Percentiles rank a stretch among this genome's conserved stretches.
These are phyloP conservation scores for Lactarius hatsudake DNA, from an alignment of 768 basidiomycete species.

Conservation along the genomic window DNA sequence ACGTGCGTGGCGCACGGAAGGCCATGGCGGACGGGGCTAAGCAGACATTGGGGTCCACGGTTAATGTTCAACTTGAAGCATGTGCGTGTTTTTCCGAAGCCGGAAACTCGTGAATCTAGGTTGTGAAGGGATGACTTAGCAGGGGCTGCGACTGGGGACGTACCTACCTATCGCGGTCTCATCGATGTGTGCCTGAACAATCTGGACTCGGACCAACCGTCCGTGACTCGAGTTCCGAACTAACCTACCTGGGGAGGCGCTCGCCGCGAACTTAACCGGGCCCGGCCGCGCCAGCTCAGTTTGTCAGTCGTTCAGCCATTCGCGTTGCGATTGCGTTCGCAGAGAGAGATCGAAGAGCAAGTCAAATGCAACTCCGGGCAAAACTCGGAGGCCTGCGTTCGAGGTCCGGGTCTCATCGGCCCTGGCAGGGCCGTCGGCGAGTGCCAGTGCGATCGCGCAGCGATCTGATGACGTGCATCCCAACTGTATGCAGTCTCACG, in stretches of 20 bases:
- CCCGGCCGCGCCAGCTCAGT: neutral
- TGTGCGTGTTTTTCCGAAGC: neutral
- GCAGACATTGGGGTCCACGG: neutral
- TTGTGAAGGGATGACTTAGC: neutral
- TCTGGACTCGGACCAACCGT: neutral
- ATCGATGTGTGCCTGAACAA: neutral
- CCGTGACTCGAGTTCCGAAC: neutral
- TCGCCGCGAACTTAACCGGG: neutral
- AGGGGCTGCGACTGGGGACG: neutral
- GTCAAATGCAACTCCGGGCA: neutral
- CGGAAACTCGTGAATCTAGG: neutral
- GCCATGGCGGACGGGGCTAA: neutral
- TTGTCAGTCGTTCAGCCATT: neutral
- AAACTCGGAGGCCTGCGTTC: neutral
- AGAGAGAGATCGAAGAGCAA: neutral
- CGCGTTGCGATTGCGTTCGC: neutral
- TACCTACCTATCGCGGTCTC: neutral
- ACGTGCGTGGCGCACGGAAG: neutral
- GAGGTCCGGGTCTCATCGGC: neutral
- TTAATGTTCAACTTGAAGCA: neutral
- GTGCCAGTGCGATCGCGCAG: neutral
- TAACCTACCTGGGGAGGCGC: neutral
- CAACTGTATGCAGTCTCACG: neutral
- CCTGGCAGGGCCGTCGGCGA: neutral
- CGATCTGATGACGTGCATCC: neutral